Conservation (phyloP, 2,329 filamentous ascomycete species). For the Neonectria faginata region DNA sequence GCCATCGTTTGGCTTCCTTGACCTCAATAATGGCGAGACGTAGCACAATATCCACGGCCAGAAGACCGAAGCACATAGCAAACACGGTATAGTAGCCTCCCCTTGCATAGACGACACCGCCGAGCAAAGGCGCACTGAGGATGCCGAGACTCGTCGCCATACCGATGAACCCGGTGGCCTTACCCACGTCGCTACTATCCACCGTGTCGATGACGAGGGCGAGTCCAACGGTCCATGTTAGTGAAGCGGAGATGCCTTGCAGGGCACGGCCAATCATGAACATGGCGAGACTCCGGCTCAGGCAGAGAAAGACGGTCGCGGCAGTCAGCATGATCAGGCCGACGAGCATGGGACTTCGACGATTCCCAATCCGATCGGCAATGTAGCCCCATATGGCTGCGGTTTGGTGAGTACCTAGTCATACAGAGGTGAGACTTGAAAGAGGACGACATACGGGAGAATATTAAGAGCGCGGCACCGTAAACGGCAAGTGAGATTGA, state of each 20-base stretch:
- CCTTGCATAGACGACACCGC: slow-evolving; percentile 50
- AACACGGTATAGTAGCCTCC: slow-evolving; percentile 52
- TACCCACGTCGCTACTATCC: slow-evolving; percentile 47
- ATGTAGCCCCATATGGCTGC: slow-evolving; percentile 52
- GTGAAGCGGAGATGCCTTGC: slow-evolving; percentile 49
- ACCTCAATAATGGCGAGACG: slow-evolving; percentile 50
- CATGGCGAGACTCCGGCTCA: slow-evolving; percentile 48
- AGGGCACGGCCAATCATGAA: slow-evolving; percentile 49
- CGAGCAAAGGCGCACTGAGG: slow-evolving; percentile 48
- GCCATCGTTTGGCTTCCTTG: slow-evolving; percentile 48
- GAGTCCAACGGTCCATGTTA: slow-evolving; percentile 53
- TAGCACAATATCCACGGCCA: slow-evolving; percentile 49
- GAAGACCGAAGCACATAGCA: slow-evolving; percentile 52
- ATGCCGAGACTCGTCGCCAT: slow-evolving; percentile 50
- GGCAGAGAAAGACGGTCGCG: slow-evolving; percentile 49
- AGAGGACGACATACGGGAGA: slow-evolving; percentile 46
- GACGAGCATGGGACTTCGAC: slow-evolving; percentile 49
- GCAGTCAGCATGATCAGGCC: slow-evolving; percentile 48
- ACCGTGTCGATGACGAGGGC: slow-evolving; percentile 52
- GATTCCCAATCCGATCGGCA: slow-evolving; percentile 50
- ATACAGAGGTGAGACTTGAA: not conserved
- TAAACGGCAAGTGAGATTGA: slow-evolving; percentile 51
- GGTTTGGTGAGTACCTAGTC: not conserved
- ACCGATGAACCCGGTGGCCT: slow-evolving; percentile 51
- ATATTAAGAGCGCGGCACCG: slow-evolving; percentile 47